Conservation (phyloP, 2,329 filamentous ascomycete genomes). For the Colletotrichum chrysophilum region DNA sequence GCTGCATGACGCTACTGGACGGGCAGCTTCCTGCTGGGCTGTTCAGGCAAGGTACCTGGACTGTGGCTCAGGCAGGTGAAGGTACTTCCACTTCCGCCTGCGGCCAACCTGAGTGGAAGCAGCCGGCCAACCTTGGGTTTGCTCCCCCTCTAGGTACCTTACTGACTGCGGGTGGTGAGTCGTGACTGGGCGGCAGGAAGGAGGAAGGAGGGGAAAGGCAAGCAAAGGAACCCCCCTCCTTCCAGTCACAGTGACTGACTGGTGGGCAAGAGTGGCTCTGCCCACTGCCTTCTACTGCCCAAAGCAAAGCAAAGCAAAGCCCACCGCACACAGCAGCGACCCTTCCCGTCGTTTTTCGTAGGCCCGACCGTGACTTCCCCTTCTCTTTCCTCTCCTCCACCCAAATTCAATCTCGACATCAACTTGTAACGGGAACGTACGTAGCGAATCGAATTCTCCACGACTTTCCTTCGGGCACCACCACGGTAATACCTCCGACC, state of each 20-base stretch:
- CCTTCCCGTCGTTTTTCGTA: slow-evolving; percentile 30
- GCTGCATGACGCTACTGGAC: background rate
- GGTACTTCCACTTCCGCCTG: background rate
- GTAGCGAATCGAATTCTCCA: slow-evolving; percentile 16
- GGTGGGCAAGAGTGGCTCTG: background rate
- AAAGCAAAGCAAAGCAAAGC: background rate
- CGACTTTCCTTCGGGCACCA: slow-evolving; percentile 7
- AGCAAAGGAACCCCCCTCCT: background rate
- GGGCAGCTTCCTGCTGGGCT: background rate
- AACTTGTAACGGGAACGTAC: slow-evolving; percentile 17
- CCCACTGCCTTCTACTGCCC: background rate
- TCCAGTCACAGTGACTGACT: background rate
- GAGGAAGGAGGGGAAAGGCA: background rate
- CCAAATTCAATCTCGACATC: slow-evolving; percentile 25
- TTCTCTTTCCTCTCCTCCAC: slow-evolving; percentile 23
- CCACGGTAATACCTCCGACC: background rate
- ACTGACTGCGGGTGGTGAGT: background rate
- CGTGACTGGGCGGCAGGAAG: background rate
- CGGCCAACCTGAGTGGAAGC: background rate
- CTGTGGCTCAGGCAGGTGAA: background rate
- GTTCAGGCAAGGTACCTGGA: background rate
- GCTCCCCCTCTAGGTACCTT: background rate
- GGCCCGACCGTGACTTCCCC: slow-evolving; percentile 22
- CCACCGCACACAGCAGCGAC: background rate
- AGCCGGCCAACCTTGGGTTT: background rate